These are phyloP conservation scores for Aspergillus sclerotioniger DNA, from an alignment of 495 filamentous ascomycete species.

Conservation along the genomic window DNA sequence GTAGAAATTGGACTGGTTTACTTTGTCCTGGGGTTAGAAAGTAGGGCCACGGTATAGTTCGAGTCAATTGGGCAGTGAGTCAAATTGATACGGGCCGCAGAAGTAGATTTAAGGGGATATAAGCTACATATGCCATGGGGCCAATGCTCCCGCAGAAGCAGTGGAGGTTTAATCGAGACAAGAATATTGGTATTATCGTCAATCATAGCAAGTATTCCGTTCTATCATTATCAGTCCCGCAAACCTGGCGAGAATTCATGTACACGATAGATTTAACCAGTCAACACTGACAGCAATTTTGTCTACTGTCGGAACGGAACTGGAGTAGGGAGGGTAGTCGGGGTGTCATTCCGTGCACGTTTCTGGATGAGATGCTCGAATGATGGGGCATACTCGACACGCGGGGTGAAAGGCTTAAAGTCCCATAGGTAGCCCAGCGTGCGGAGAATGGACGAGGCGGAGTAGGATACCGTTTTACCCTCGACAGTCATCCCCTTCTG, in stretches of 20 bases:
- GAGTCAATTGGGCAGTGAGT: no score
- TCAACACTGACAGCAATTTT: neutral
- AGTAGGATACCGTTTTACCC: constrained; percentile 36
- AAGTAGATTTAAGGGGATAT: no score
- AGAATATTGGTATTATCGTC: no score
- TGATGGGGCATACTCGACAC: constrained; percentile 36
- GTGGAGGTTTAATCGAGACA: no score
- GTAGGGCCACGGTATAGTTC: no score
- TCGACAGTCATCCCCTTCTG: constrained; percentile 39
- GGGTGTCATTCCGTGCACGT: constrained; percentile 22
- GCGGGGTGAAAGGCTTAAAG: constrained; percentile 41
- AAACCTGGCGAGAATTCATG: neutral
- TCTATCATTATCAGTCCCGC: no score
- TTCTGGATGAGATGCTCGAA: constrained; percentile 42
- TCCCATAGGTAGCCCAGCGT: constrained; percentile 48
- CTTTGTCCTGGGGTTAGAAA: no score
- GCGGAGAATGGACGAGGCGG: constrained; percentile 37
- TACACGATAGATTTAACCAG: neutral
- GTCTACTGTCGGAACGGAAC: constrained; percentile 6
- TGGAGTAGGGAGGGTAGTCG: constrained; percentile 19
- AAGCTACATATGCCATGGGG: no score
- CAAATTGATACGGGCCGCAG: no score
- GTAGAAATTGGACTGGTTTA: no score
- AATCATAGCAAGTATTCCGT: no score
- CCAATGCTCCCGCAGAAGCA: no score